Evolutionary conservation across 208 protist genomes (phyloP).

Genomic region (Leishmania turanica): DNA sequence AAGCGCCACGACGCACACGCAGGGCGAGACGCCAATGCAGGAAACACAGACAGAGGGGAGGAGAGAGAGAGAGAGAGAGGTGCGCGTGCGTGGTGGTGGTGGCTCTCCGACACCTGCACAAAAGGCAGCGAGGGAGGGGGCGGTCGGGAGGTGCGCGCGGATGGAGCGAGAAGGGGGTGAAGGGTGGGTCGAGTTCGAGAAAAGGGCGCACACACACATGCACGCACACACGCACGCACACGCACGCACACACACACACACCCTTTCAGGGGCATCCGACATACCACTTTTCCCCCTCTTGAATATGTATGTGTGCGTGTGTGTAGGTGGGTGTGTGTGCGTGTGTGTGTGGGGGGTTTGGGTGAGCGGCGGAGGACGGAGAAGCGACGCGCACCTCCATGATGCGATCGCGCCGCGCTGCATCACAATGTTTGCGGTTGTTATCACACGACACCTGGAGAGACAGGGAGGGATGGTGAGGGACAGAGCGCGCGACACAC

Average conservation of each 20-base stretch:
- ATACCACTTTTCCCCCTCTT: neutral
- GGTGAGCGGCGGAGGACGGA: conserved; percentile 8
- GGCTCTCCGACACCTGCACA: too few species aligned
- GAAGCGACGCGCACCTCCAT: neutral
- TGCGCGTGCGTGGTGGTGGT: neutral
- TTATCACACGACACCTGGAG: neutral
- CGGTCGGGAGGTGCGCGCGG: too few species aligned
- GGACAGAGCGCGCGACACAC: neutral
- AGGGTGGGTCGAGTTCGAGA: neutral
- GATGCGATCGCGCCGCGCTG: neutral
- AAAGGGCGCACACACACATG: neutral
- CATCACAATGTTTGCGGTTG: neutral
- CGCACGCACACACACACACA: neutral
- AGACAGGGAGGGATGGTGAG: neutral
- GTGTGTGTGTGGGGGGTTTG: neutral
- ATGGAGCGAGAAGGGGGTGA: neutral
- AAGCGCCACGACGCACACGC: neutral
- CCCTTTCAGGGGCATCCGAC: neutral
- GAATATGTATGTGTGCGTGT: too few species aligned
- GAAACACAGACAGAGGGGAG: neutral
- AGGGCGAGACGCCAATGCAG: neutral
- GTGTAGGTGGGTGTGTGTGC: neutral
- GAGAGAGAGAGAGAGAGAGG: too few species aligned
- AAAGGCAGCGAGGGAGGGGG: neutral
- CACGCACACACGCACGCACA: neutral